Conservation (phyloP, 441 rosid species). For the Gossypium schwendimanii region DNA sequence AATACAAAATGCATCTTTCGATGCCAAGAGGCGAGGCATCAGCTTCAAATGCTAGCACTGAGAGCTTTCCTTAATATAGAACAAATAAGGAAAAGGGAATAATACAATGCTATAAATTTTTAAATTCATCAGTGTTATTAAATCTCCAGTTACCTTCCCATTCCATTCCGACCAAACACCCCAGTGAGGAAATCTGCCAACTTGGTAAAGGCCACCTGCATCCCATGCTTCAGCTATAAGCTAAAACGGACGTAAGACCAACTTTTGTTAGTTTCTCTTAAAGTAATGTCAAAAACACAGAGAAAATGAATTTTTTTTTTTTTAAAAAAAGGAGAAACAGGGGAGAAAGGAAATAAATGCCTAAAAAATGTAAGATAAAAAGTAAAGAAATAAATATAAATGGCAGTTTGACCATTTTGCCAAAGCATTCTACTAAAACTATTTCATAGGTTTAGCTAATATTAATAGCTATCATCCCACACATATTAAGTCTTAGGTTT, state of each 20-base stretch:
- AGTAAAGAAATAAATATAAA: background rate
- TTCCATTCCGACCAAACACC: slow-evolving; percentile 98
- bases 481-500: background rate
- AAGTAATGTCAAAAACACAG: background rate
- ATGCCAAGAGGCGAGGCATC: background rate
- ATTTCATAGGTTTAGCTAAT: background rate
- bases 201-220: slow-evolving; percentile 94
- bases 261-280: slow-evolving; percentile 6
- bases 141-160: slow-evolving; percentile 54
- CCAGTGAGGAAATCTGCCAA: slow-evolving; percentile 95
- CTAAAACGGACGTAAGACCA: slow-evolving; percentile 32
- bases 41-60: background rate
- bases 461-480: background rate
- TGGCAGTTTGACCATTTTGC: background rate
- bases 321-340: background rate
- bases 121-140: background rate
- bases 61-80: background rate
- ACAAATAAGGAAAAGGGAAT: background rate
- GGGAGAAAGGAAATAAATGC: slow-evolving; percentile 14
- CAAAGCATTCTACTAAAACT: background rate
- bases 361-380: background rate
- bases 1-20: background rate
- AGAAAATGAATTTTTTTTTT: background rate
- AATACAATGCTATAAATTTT: background rate
- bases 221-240: slow-evolving; percentile 99